These are phyloP conservation scores for Zoysia matrella DNA, from an alignment of 202 grass and related monocot species.

Conservation along the genomic window DNA sequence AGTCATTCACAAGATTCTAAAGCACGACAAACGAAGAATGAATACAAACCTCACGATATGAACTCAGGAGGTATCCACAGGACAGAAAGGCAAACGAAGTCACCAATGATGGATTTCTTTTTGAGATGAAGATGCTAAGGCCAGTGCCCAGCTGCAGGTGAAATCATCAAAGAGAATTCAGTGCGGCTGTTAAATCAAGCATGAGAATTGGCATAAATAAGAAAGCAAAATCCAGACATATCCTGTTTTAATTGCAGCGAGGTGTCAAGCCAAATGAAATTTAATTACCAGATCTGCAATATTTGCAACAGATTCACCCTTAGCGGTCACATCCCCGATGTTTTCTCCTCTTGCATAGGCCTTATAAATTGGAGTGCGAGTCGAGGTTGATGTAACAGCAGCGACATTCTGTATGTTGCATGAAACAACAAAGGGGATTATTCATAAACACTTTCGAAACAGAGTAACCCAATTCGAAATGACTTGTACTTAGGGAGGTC, in stretches of 20 bases:
- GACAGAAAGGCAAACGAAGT: constrained; percentile 88
- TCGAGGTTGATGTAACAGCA: constrained; percentile 96
- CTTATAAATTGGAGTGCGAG: constrained; percentile 97
- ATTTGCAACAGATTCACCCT: constrained; percentile 97
- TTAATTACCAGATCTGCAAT: constrained; percentile 94
- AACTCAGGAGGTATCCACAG: constrained; percentile 90
- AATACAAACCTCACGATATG: constrained; percentile 89
- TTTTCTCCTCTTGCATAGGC: constrained; percentile 99
- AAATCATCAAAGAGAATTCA: constrained; percentile 51
- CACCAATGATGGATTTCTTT: constrained; percentile 87
- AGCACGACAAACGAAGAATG: constrained; percentile 19
- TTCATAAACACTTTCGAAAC: constrained; percentile 45
- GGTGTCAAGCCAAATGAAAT: constrained; percentile 17
- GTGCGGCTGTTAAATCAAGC: constrained; percentile 23
- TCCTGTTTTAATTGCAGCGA: not conserved
- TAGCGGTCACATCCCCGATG: constrained; percentile 99
- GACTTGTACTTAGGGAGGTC: not conserved
- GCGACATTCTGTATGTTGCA: constrained; percentile 76
- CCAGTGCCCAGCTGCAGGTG: constrained; percentile 86
- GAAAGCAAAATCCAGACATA: constrained; percentile 13
- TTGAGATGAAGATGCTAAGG: constrained; percentile 92
- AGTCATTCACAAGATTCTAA: not conserved
- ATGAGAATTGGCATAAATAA: not conserved
- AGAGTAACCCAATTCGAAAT: constrained; percentile 37
- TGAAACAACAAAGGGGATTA: constrained; percentile 16